Evolutionary conservation across 768 basidiomycete species (phyloP), one percentile per base, ranked within the genome.

Genomic region (Kwoniella bestiolae): DNA sequence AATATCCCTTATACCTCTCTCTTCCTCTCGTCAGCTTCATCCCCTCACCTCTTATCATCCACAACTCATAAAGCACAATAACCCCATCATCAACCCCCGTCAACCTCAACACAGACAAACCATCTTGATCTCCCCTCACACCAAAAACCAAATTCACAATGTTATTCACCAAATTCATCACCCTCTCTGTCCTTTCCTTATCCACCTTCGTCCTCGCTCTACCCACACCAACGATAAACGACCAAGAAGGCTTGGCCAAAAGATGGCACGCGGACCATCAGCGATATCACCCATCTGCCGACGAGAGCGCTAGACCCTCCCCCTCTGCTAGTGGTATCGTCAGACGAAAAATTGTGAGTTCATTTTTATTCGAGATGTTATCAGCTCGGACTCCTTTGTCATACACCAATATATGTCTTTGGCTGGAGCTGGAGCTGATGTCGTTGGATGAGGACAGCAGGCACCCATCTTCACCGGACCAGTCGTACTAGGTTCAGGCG

Each of bases 401-500:
- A n/a, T n/a, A n/a, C n/a, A n/a, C n/a, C n/a, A n/a, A 23, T 16
- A 21, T 56, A 25, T 41, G 21, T 11, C 56, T 46, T 34, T 34
- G 9, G 29, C 44, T 34, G 25, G 21, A 14, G 12, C 26, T 49
- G 5, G 0, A 21, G 6, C 18, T 16, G 35, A 18, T 56, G 35
- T 35, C 32, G 12, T 11, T 26, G 3, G 21, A 34, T 25, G 35
- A 11, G 21, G 55, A 35, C 45, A 60, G 46, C 26, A 44, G 23
- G 28, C 18, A 29, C 61, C 61, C 8, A 63, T 47, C 8, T 25
- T 18, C 21, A 35, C 16, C n/a, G 52, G n/a, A 26, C 34, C 21
- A 34, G 44, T 56, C 1, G 51, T 46, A 14, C 60, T 67, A 23
- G 66, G 66, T 49, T 29, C 66, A 7, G 35, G 45, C 11, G 55